Evolutionary conservation across 2,329 filamentous ascomycete genomes (phyloP).

Genomic region (Zymoseptoria ardabiliae): DNA sequence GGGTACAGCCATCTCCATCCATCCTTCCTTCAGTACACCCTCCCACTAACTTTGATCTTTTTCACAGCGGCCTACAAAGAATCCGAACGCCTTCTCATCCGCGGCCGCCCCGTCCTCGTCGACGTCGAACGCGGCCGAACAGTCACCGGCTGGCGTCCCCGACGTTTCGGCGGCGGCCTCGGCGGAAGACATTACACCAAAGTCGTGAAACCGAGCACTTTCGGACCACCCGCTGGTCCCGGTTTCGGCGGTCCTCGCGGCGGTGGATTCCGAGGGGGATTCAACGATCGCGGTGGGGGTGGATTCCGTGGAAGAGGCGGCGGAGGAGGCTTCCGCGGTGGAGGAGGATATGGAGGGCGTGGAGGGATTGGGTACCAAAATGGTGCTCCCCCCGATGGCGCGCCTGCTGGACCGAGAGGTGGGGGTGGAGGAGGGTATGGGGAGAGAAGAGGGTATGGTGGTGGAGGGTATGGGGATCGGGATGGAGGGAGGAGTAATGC

Average conservation of each 20-base stretch:
- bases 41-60: conserved; percentile 36
- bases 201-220: conserved; percentile 55
- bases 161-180: conserved; percentile 82
- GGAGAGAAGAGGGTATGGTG: conserved; percentile 27
- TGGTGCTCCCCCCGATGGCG: conserved; percentile 40
- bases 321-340: conserved; percentile 38
- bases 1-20: conserved; percentile 53
- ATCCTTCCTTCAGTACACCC: conserved; percentile 27
- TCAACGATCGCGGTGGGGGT: conserved; percentile 41
- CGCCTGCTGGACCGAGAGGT: conserved; percentile 41
- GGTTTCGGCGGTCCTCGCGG: conserved; percentile 35
- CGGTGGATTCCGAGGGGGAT: conserved; percentile 51
- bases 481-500: conserved; percentile 57
- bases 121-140: conserved; percentile 95
- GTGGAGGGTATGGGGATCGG: conserved; percentile 33
- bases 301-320: conserved; percentile 48
- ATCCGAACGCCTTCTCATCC: conserved; percentile 83
- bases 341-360: conserved; percentile 22
- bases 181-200: conserved; percentile 92
- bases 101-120: conserved; percentile 83
- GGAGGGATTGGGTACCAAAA: conserved; percentile 33
- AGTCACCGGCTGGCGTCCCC: conserved; percentile 86
- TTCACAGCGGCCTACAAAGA: conserved; percentile 79
- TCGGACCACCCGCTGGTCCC: conserved; percentile 47
- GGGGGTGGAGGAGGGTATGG: conserved; percentile 28